phyloP scores from a whole-genome alignment of 768 basidiomycete genomes.

The Melanogaster broomeanus region DNA sequence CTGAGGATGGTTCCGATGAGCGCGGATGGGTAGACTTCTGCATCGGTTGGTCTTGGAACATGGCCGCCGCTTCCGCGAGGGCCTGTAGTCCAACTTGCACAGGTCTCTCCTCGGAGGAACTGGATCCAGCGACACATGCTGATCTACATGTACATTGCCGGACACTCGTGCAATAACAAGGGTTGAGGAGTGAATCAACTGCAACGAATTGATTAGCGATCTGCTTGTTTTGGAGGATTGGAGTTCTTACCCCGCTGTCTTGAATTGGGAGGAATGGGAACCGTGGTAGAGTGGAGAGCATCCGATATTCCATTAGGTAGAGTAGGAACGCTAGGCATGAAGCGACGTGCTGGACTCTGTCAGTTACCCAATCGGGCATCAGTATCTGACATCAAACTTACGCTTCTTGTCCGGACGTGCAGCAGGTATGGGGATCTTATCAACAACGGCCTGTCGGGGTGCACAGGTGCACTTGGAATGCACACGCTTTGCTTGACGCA shows the following conservation, averaged over 20 bases:
- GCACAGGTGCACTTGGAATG: constrained; percentile 83
- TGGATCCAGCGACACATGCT: constrained; percentile 2
- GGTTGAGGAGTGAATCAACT: constrained; percentile 67
- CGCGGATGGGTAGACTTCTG: constrained; percentile 4
- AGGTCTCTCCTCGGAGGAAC: not conserved
- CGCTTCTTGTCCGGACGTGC: constrained; percentile 35
- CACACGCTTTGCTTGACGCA: constrained; percentile 76
- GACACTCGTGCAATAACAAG: constrained; percentile 58
- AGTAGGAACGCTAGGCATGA: constrained; percentile 69
- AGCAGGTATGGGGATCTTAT: constrained; percentile 34
- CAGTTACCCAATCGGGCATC: constrained; percentile 15
- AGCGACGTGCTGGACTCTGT: constrained; percentile 54
- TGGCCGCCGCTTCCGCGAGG: constrained; percentile 39
- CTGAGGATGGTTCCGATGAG: constrained; percentile 7
- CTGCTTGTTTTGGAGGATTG: not conserved
- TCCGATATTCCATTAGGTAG: constrained; percentile 76
- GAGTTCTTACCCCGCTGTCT: constrained; percentile 49
- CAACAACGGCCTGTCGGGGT: constrained; percentile 33
- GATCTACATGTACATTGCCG: constrained; percentile 54
- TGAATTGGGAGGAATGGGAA: constrained; percentile 38
- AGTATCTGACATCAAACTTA: constrained; percentile 13
- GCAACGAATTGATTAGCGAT: constrained; percentile 9
- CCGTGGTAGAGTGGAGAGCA: constrained; percentile 34
- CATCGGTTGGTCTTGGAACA: constrained; percentile 15
- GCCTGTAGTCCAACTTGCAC: constrained; percentile 29